Evolutionary conservation across 2,329 filamentous ascomycete species (phyloP).

Genomic region (Cadophora luteo-olivacea): DNA sequence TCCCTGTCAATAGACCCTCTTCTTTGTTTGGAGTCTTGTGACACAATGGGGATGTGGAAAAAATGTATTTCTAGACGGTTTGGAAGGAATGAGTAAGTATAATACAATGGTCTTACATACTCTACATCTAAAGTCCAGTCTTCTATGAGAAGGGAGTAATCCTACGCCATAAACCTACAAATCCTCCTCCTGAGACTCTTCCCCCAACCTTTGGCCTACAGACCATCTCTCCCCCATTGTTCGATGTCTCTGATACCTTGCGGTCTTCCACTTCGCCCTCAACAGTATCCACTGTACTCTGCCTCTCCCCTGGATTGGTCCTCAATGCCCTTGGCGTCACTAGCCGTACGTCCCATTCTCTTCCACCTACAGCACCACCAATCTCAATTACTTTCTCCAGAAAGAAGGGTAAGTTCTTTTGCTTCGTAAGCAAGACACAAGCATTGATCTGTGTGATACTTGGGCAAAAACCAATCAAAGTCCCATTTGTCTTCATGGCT

Average conservation of each 20-base stretch:
- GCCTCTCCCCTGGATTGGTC: constrained; percentile 24
- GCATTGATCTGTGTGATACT: constrained; percentile 79
- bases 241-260: not conserved
- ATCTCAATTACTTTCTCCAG: constrained; percentile 68
- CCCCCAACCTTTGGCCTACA: constrained; percentile 58
- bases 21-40: constrained; percentile 21
- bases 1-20: constrained; percentile 13
- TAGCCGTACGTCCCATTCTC: constrained; percentile 68
- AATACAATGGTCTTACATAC: constrained; percentile 4
- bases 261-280: not conserved
- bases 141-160: constrained; percentile 20
- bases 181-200: constrained; percentile 55
- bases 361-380: constrained; percentile 58
- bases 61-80: not conserved
- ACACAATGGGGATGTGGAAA: not conserved
- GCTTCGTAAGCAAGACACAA: constrained; percentile 61
- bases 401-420: constrained; percentile 58
- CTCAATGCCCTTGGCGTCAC: constrained; percentile 45
- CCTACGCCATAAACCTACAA: constrained; percentile 52
- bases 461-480: constrained; percentile 75
- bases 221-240: constrained; percentile 45
- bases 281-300: constrained; percentile 4
- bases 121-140: constrained; percentile 12
- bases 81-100: not conserved
- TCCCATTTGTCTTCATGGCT: constrained; percentile 68